Base-by-base conservation (phyloP, 1,284 basidiomycete genomes). In the Cutaneotrichosporon sp. region DNA sequence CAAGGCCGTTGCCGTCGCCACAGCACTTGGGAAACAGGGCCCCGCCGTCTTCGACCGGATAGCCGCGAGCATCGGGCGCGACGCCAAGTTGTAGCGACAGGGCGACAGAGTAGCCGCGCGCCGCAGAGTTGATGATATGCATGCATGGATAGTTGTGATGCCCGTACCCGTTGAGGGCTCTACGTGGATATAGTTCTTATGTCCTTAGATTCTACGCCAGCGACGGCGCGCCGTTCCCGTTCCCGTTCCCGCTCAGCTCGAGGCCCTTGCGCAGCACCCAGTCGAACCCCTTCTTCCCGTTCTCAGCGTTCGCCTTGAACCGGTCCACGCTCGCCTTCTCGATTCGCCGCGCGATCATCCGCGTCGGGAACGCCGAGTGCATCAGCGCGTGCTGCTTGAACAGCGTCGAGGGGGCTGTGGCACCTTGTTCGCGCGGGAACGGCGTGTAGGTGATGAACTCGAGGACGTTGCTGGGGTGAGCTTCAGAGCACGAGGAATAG, bases 381-480 rank as follows among this genome's bases (percentile, higher is more conserved):
- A 78, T 66, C n/a, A 74, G 47, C 1, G 78, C 74, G 36, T 71
- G 67, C 59, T 75, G 74, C 29, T 68, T 64, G 66, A 76, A 77
- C 13, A 73, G 64, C 13, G 74, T 76, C 8, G 67, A 54, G 0
- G 68, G 51, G 3, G 62, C 56, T 3, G 58, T 38, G 9, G 60
- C 65, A 10, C 53, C 53, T 18, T 51, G 47, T 4, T 52, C 43
- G 7, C 55, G 9, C 5, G 67, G 64, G n/a, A 83, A 80, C 1
- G 93, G 92, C 2, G 84, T 83, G 75, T 97, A 97, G 54, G 87
- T 87, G 79, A 97, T 94, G 72, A 86, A 87, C 79, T 97, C 94
- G 68, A 90, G 87, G 74, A 73, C 76, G 49, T 73, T 76, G 24
- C 74, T 79, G 60, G 36, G 0, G 56, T 49, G 46, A 67, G 57